Conservation (phyloP, 164 flowering plant genomes). For the Magnolia changhungtana region DNA sequence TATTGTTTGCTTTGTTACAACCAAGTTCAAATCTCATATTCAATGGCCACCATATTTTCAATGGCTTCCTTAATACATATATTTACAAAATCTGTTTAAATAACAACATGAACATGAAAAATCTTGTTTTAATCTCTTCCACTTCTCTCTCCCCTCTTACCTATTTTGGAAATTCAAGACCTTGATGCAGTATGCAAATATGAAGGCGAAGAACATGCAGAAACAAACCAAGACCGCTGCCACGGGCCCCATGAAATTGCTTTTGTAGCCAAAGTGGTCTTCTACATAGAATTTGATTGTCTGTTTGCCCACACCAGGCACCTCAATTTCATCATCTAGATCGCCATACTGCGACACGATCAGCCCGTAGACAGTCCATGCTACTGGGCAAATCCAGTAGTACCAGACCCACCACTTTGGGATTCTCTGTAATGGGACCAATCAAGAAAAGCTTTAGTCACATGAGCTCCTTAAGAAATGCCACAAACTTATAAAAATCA, state of each 20-base stretch:
- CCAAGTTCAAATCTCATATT: neutral
- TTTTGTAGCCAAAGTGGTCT: constrained; percentile 52
- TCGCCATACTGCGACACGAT: constrained; percentile 81
- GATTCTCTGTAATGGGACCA: constrained; percentile 48
- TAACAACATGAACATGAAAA: neutral
- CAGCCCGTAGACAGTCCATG: constrained; percentile 86
- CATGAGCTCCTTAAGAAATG: neutral
- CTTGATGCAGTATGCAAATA: constrained; percentile 67
- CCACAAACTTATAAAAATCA: neutral
- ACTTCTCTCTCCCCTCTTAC: constrained; percentile 12
- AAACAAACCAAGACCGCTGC: constrained; percentile 76
- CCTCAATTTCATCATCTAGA: constrained; percentile 28
- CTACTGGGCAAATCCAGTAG: constrained; percentile 85
- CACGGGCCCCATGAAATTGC: constrained; percentile 68
- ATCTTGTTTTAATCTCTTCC: neutral
- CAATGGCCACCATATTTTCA: neutral
- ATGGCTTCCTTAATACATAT: neutral
- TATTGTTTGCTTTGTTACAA: neutral
- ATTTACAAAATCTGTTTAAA: neutral
- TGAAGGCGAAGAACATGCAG: constrained; percentile 63
- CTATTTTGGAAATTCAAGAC: constrained; percentile 76
- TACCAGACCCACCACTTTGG: constrained; percentile 98
- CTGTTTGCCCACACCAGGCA: constrained; percentile 31
- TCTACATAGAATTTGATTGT: constrained; percentile 41
- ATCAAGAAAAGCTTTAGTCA: neutral